Base-by-base conservation (phyloP, 2,329 filamentous ascomycete genomes). In the Diatrype stigma region DNA sequence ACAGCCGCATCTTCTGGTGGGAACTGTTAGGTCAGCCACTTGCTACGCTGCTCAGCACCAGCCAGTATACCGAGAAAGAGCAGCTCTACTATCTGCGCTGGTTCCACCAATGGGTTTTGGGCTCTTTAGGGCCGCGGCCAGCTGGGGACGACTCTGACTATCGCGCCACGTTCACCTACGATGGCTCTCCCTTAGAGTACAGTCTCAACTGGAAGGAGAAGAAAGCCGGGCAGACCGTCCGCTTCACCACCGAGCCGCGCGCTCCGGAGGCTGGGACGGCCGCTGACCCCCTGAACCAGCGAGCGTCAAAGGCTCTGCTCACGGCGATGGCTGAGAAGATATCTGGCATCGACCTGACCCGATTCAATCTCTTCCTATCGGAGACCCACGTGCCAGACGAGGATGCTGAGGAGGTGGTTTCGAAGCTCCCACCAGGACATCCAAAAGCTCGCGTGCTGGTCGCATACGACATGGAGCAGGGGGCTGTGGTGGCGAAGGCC, bases 121-220 rank as follows among this genome's bases (percentile, higher is more conserved):
- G 8, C 2, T 21, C 50, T 11, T 22, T 52, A 30, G 50, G 50
- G 10, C 50, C 47, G n/a, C 34, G 34, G 8, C 50, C 50, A 3
- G 37, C 38, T 17, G 16, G n/a, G 10, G 47, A 42, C n/a, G 40
- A 49, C 14, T 38, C 50, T 3, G 19, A 47, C 6, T 48, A 52
- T 26, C 16, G 8, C 4, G 32, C 52, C 1, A 45, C 26, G 3
- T 22, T 52, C 7, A 48, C 45, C 22, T 35, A 48, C n/a, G 52
- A 54, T 22, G 21, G 34, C 8, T 47, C 47, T 2, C 37, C 44
- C 1, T 8, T 51, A 2, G 52, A 54, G 44, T 50, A 42, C 28
- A 52, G 52, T 16, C 37, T 52, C 19, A 52, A 54, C 45, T 54
- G 52, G 52, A 54, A 52, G n/a, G 49, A 52, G 50, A 51, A 48